Evolutionary conservation across 495 filamentous ascomycete species (phyloP).

Genomic region (Mytilinidion resinicola): DNA sequence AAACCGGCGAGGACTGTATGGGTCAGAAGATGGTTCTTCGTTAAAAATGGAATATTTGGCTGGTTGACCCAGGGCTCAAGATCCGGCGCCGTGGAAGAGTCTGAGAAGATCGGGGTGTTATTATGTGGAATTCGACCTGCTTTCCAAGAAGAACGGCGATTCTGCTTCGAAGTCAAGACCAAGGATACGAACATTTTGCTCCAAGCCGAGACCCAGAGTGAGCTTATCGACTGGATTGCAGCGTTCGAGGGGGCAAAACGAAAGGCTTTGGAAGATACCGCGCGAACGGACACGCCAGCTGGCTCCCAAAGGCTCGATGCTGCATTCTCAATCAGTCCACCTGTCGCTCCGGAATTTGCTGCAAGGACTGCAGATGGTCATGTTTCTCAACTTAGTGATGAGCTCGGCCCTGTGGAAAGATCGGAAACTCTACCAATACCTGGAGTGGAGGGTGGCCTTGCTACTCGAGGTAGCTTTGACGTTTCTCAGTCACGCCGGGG

Average conservation of each 20-base stretch:
- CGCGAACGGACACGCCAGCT: slow-evolving; percentile 48
- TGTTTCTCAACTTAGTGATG: slow-evolving; percentile 52
- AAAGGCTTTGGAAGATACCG: slow-evolving; percentile 74
- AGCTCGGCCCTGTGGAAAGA: slow-evolving; percentile 50
- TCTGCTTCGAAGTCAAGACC: slow-evolving; percentile 98
- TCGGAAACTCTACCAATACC: slow-evolving; percentile 61
- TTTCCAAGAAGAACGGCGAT: slow-evolving; percentile 85
- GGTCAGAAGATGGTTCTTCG: slow-evolving; percentile 89
- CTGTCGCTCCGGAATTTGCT: slow-evolving; percentile 81
- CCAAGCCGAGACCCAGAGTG: slow-evolving; percentile 85
- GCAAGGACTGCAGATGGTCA: slow-evolving; percentile 66
- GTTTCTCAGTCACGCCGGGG: slow-evolving; percentile 42
- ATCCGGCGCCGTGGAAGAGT: slow-evolving; percentile 84
- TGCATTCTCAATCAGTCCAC: slow-evolving; percentile 86
- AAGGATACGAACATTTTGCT: slow-evolving; percentile 85
- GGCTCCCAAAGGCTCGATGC: slow-evolving; percentile 63
- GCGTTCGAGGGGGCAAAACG: slow-evolving; percentile 91
- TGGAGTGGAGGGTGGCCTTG: slow-evolving; percentile 48
- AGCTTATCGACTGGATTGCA: slow-evolving; percentile 86
- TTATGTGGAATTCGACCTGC: slow-evolving; percentile 88
- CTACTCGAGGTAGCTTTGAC: slow-evolving; percentile 66
- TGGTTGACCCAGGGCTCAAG: slow-evolving; percentile 85
- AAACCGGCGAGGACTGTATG: slow-evolving; percentile 84
- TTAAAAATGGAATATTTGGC: slow-evolving; percentile 92
- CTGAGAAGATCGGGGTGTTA: slow-evolving; percentile 90